Percentiles rank a stretch among this genome's conserved stretches.
phyloP scores from a whole-genome alignment of 164 flowering plant species.

The Malania oleifera region DNA sequence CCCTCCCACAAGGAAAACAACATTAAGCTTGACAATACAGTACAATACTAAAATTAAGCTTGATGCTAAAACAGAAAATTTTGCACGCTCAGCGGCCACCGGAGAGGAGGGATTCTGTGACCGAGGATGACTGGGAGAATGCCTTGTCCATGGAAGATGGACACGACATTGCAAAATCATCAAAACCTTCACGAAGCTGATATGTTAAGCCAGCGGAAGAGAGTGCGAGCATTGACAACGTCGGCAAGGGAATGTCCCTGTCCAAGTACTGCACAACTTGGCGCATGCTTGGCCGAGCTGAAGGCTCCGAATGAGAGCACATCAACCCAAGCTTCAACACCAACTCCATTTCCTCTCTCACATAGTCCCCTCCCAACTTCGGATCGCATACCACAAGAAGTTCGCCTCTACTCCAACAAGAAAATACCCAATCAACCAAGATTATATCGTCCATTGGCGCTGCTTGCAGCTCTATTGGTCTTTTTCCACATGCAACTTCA shows the following conservation, averaged over 20 bases:
- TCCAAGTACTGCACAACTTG: conserved; percentile 15
- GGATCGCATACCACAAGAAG: conserved; percentile 15
- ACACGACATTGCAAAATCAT: conserved; percentile 13
- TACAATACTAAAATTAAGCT: too few species aligned
- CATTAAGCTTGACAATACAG: too few species aligned
- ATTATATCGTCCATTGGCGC: conserved; percentile 2
- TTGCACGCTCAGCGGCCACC: background rate
- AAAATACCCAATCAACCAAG: conserved; percentile 29
- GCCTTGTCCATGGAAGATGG: conserved; percentile 11
- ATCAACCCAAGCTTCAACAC: conserved; percentile 23
- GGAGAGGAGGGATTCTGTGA: background rate
- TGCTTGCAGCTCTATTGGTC: conserved; percentile 19
- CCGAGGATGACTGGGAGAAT: conserved; percentile 3
- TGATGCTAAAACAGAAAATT: too few species aligned
- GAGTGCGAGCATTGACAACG: background rate
- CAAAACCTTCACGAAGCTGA: conserved; percentile 13
- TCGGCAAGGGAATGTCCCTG: conserved; percentile 7
- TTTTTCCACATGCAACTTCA: conserved; percentile 38
- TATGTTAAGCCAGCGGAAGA: background rate
- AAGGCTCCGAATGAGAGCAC: conserved; percentile 12
- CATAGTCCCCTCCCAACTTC: conserved; percentile 7
- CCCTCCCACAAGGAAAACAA: too few species aligned
- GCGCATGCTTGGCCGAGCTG: conserved; percentile 19
- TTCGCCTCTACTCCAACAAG: conserved; percentile 14
- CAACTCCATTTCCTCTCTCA: conserved; percentile 14